Conservation (phyloP, 768 basidiomycete genomes). For the Russula sp. region DNA sequence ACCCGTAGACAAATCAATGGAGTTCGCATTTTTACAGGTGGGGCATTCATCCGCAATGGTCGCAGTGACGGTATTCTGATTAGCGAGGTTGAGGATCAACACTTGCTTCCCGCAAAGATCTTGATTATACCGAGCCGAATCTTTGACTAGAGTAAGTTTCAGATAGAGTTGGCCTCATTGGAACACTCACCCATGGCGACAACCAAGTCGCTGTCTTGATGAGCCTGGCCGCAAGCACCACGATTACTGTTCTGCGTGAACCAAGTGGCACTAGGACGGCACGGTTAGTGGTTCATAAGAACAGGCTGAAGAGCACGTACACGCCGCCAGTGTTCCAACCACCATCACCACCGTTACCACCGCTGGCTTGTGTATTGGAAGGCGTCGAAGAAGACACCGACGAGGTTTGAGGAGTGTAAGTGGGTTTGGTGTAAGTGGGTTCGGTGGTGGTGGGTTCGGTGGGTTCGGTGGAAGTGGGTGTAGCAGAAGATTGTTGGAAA, state of each 20-base stretch:
- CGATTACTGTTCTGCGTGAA: slow-evolving; percentile 43
- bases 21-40: slow-evolving; percentile 43
- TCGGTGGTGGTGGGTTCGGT: too few species aligned
- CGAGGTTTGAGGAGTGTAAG: neutral
- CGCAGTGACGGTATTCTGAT: slow-evolving; percentile 54
- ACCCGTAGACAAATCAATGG: slow-evolving; percentile 64
- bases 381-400: neutral
- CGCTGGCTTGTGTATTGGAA: neutral
- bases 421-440: neutral
- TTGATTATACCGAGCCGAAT: slow-evolving; percentile 45
- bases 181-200: slow-evolving; percentile 51
- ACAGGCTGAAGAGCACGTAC: neutral
- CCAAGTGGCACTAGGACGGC: slow-evolving; percentile 34
- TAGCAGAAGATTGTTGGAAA: neutral
- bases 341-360: neutral
- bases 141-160: slow-evolving; percentile 26
- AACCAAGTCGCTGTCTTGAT: slow-evolving; percentile 51
- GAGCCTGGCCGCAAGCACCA: slow-evolving; percentile 68
- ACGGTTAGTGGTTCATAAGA: neutral
- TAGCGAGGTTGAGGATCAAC: slow-evolving; percentile 52
- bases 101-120: slow-evolving; percentile 65
- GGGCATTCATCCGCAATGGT: slow-evolving; percentile 76
- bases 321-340: neutral
- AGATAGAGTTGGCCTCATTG: neutral
- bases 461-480: neutral